A percentile compares a stretch with the other conserved stretches of the same genome.
These are phyloP conservation scores for Erythrobasidium yunnanense DNA, from an alignment of 768 basidiomycete genomes.

Conservation along the genomic window DNA sequence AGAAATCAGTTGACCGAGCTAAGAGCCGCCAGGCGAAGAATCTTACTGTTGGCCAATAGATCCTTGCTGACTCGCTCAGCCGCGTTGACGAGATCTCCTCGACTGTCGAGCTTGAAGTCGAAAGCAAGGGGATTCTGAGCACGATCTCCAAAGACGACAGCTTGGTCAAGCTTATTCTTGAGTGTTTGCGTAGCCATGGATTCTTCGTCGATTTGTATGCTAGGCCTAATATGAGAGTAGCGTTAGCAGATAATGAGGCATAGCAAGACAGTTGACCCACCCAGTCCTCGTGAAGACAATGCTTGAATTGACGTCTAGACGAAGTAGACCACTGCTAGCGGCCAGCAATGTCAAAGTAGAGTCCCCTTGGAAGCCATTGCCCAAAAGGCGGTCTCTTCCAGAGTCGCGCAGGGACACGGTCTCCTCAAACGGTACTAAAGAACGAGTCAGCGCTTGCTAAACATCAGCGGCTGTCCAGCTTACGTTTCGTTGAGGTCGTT, in stretches of 20 bases:
- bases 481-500: not conserved
- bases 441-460: too few relatives aligned
- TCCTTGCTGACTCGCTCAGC: constrained; percentile 41
- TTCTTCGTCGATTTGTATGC: constrained; percentile 1
- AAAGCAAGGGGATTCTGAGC: constrained; percentile 44
- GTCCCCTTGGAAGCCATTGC: constrained; percentile 24
- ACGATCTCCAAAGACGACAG: constrained; percentile 43
- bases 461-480: too few relatives aligned
- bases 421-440: constrained; percentile 40
- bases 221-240: not conserved
- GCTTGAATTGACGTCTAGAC: not conserved
- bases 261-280: too few relatives aligned
- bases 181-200: constrained; percentile 38
- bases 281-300: not conserved
- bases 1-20: too few relatives aligned
- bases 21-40: not conserved
- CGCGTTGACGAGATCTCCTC: constrained; percentile 41
- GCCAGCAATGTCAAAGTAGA: constrained; percentile 1
- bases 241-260: too few relatives aligned
- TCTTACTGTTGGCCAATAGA: constrained; percentile 58
- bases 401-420: constrained; percentile 41
- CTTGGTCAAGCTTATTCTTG: constrained; percentile 44
- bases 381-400: constrained; percentile 42
- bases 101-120: constrained; percentile 27
- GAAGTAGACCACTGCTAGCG: constrained; percentile 18